These are phyloP conservation scores for Euphorbia schlechtendalii DNA, from an alignment of 441 rosid species.

Conservation along the genomic window DNA sequence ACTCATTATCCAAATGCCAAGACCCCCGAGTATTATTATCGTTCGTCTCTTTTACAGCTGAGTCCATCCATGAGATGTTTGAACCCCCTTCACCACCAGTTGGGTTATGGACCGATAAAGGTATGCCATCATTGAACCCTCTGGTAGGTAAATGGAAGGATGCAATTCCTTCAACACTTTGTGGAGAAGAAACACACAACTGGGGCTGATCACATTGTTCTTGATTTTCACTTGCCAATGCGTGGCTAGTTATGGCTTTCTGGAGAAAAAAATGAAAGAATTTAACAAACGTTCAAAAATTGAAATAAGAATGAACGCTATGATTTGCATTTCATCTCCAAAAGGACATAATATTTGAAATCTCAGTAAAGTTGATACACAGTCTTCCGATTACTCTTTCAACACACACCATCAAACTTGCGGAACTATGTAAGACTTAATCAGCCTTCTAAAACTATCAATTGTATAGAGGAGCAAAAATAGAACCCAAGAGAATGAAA, in stretches of 20 bases:
- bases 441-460: not conserved
- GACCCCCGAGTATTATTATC: not conserved
- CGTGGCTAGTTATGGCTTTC: conserved; percentile 5
- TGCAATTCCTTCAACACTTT: conserved; percentile 13
- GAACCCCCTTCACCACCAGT: not conserved
- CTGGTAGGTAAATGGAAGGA: not conserved
- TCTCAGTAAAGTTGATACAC: not conserved
- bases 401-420: not conserved
- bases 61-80: conserved; percentile 3
- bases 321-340: no score
- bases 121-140: conserved; percentile 2
- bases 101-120: not conserved
- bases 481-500: not conserved
- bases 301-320: no score
- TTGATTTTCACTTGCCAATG: conserved; percentile 21
- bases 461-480: not conserved
- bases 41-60: conserved; percentile 5
- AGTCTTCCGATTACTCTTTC: not conserved
- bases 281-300: not conserved
- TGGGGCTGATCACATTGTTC: conserved; percentile 13
- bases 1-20: not conserved
- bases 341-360: conserved; percentile 5
- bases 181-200: not conserved
- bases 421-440: not conserved
- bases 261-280: not conserved